phyloP scores from a whole-genome alignment of 2,329 filamentous ascomycete species.

The Claviceps sp. region DNA sequence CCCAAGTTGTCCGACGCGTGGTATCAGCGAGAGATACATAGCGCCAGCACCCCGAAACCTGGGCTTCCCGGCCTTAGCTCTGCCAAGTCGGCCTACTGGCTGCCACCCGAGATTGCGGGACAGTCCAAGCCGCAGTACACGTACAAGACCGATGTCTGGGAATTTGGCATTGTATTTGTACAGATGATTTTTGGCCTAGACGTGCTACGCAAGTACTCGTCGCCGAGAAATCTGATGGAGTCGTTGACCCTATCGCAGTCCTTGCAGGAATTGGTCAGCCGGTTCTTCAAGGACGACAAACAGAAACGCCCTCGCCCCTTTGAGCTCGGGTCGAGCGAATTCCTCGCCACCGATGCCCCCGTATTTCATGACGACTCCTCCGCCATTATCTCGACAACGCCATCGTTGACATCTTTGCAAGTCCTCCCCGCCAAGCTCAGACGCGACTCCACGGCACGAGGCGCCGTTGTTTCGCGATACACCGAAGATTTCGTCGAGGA shows the following conservation, averaged over 20 bases:
- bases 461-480: slow-evolving; percentile 55
- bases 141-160: slow-evolving; percentile 86
- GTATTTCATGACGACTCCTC: slow-evolving; percentile 36
- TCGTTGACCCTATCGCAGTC: slow-evolving; percentile 59
- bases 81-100: slow-evolving; percentile 69
- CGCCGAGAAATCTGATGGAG: slow-evolving; percentile 60
- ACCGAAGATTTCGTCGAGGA: slow-evolving; percentile 83
- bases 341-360: slow-evolving; percentile 51
- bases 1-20: slow-evolving; percentile 64
- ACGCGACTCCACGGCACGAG: slow-evolving; percentile 47
- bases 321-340: slow-evolving; percentile 51
- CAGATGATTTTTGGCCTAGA: slow-evolving; percentile 90
- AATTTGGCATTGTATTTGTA: slow-evolving; percentile 78
- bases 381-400: slow-evolving; percentile 27
- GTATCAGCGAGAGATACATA: slow-evolving; percentile 56
- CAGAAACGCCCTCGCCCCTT: slow-evolving; percentile 80
- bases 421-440: slow-evolving; percentile 36
- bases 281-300: slow-evolving; percentile 73
- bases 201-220: slow-evolving; percentile 62
- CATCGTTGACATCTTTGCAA: slow-evolving; percentile 27
- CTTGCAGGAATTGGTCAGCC: slow-evolving; percentile 65
- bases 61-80: slow-evolving; percentile 40
- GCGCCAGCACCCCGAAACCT: slow-evolving; percentile 40
- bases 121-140: slow-evolving; percentile 49
- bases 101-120: slow-evolving; percentile 61